phyloP scores from a whole-genome alignment of 1,139 yeast genomes.

The Pichia sp. region DNA sequence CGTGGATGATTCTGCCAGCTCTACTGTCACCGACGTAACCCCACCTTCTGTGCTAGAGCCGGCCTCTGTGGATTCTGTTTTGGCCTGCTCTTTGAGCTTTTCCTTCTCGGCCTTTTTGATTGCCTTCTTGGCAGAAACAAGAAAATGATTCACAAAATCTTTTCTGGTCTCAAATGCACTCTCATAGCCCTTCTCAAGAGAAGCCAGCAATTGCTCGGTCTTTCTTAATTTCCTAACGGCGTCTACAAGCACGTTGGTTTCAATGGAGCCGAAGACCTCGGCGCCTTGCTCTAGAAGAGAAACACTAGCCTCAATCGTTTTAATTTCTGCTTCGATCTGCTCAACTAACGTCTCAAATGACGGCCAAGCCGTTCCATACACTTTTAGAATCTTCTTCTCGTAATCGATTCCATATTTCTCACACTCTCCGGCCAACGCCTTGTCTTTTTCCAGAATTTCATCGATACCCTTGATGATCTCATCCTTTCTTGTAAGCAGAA shows the following conservation, averaged over 20 bases:
- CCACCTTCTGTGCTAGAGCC: background rate
- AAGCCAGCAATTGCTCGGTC: background rate
- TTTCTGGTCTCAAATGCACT: constrained; percentile 41
- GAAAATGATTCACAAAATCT: constrained; percentile 36
- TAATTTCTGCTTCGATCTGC: constrained; percentile 36
- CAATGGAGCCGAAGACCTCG: background rate
- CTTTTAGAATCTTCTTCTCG: constrained; percentile 28
- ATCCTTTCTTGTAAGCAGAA: background rate
- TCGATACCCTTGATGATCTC: background rate
- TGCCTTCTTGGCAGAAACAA: constrained; percentile 29
- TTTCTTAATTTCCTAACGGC: background rate
- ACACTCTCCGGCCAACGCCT: constrained; percentile 37
- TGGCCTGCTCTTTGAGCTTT: background rate
- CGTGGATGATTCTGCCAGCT: background rate
- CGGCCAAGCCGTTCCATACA: constrained; percentile 8
- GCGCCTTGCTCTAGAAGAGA: background rate
- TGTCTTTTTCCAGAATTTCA: constrained; percentile 2
- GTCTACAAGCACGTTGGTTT: background rate
- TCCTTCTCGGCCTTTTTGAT: constrained; percentile 22
- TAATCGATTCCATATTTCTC: constrained; percentile 44
- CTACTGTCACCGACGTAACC: background rate
- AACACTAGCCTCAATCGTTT: constrained; percentile 33
- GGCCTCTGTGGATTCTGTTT: background rate
- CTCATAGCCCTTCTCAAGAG: constrained; percentile 30
- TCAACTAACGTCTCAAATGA: constrained; percentile 37